Base-by-base conservation (phyloP, 163 green algal species). In the Chlamydomonas reinhardtii region DNA sequence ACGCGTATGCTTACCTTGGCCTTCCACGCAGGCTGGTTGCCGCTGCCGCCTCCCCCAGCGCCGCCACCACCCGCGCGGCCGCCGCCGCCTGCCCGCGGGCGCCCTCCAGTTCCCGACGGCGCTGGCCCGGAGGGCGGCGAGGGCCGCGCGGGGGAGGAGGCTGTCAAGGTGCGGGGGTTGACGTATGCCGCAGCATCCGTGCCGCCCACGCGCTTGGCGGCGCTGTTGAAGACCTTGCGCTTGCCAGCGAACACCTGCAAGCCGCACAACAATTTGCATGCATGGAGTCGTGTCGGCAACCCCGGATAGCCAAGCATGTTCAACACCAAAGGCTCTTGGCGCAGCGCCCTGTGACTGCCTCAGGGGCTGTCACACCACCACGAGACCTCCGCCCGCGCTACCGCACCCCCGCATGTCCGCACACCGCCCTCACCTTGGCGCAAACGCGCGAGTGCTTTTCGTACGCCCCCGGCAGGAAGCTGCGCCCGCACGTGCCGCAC, bases 211-310 rank as follows among this genome's bases (percentile, higher is more conserved):
- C 89, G 82, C 68, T 89, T 85, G 65, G 83, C 84, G 2, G 89
- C 76, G 54, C 76, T 86, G 85, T 92, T 89, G 82, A 88, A 92
- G 29, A 84, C 84, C 82, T 90, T 90, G 84, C 89, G 85, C 76
- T 90, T 90, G 39, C 48, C 76, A 2, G 81, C 82, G 74, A 92
- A 92, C 34, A 91, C 88, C 87, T 91, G 74, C 17, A 65, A 1
- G n/a, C 9, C 4, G 6, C 25, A 4, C 3, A 3, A 9, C 59
- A 15, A 27, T 27, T 6, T 6, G 6, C 43, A 54, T 54, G 43
- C 14, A 14, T 2, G 48, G 48, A 2, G 48, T 9, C 48, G 61
- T 66, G 59, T 29, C 17, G 5, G 59, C 56, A 24, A 5, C 25
- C n/a, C n/a, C n/a, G n/a, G n/a, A n/a, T n/a, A n/a, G n/a, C n/a